phyloP scores from a whole-genome alignment of 2,329 filamentous ascomycete genomes.

The Alternaria triticina region DNA sequence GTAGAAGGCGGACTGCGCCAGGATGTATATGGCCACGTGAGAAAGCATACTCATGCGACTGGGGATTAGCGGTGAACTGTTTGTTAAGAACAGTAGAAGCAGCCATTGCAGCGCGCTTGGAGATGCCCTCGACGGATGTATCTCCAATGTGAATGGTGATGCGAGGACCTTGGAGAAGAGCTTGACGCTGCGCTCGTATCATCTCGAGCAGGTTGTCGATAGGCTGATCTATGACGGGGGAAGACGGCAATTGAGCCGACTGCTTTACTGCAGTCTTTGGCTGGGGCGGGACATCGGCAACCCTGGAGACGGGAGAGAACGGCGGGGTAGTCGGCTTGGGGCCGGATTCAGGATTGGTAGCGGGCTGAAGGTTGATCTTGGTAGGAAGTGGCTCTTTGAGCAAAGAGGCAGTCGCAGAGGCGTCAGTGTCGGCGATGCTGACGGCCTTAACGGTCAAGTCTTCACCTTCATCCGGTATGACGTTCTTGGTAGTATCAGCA shows the following conservation, averaged over 20 bases:
- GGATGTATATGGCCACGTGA: neutral
- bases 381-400: neutral
- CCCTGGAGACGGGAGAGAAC: neutral
- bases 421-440: neutral
- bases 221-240: conserved; percentile 2
- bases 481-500: neutral
- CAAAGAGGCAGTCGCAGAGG: neutral
- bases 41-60: conserved; percentile 8
- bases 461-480: neutral
- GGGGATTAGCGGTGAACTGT: conserved; percentile 13
- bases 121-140: neutral
- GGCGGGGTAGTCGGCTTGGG: neutral
- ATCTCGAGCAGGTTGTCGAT: conserved; percentile 10
- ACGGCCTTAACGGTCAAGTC: neutral
- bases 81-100: conserved; percentile 12
- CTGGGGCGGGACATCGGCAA: neutral
- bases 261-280: neutral
- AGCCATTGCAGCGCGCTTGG: conserved; percentile 24
- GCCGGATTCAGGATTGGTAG: neutral
- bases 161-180: conserved; percentile 8
- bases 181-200: conserved; percentile 13
- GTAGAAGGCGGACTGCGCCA: conserved; percentile 9
- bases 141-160: conserved; percentile 15
- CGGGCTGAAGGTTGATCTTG: neutral
- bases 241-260: neutral